Percentiles rank a stretch among this genome's conserved stretches.
Conservation (phyloP, 768 basidiomycete genomes). For the Agaricus sinodeliciosus region DNA sequence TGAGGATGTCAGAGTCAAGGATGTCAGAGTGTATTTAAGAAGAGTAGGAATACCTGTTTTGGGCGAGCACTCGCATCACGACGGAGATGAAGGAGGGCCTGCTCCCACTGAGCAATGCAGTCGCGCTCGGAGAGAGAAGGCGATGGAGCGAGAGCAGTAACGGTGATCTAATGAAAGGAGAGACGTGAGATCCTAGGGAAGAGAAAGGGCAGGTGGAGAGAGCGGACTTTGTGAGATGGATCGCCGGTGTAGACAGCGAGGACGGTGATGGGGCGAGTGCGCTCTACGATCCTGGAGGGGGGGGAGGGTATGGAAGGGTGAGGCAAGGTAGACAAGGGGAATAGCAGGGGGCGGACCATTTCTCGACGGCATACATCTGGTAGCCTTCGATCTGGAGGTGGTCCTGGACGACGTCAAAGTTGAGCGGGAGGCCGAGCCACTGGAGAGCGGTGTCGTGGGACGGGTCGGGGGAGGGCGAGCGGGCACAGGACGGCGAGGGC, state of each 20-base stretch:
- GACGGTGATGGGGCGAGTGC: conserved; percentile 50
- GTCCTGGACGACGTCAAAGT: conserved; percentile 44
- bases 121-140: conserved; percentile 33
- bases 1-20: too few species aligned
- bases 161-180: conserved; percentile 40
- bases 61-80: conserved; percentile 65
- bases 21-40: background rate
- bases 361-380: conserved; percentile 84
- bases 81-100: conserved; percentile 52
- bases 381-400: conserved; percentile 50
- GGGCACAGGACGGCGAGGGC: background rate
- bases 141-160: conserved; percentile 47
- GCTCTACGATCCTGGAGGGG: conserved; percentile 61
- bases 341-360: conserved; percentile 45
- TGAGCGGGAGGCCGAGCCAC: conserved; percentile 39
- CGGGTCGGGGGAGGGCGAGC: background rate
- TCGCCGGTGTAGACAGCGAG: conserved; percentile 77
- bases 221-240: conserved; percentile 51
- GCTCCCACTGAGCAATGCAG: conserved; percentile 37
- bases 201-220: conserved; percentile 3
- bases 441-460: conserved; percentile 13
- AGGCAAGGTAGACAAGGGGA: background rate
- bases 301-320: background rate
- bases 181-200: background rate
- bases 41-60: conserved; percentile 39